A percentile compares a stretch with the other conserved stretches of the same genome.
Evolutionary conservation across 164 flowering plant genomes (phyloP).

Genomic region (Nymphaea colorata): DNA sequence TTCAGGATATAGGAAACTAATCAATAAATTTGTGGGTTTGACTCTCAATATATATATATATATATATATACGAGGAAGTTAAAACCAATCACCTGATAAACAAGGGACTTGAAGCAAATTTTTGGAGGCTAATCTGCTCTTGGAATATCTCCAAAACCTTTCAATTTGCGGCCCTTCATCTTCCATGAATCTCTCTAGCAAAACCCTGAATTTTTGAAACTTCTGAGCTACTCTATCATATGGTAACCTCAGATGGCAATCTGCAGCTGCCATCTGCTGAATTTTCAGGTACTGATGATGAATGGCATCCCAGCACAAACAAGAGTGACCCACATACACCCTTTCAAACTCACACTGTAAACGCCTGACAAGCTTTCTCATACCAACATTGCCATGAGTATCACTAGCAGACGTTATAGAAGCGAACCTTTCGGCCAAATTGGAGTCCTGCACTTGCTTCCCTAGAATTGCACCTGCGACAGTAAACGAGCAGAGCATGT

Average conservation of each 20-base stretch:
- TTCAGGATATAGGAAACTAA: neutral
- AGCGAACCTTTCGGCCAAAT: constrained; percentile 11
- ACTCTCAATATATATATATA: no score
- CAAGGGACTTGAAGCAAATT: constrained; percentile 48
- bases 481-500: neutral
- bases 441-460: constrained; percentile 13
- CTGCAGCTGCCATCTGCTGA: constrained; percentile 18
- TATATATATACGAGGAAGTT: no score
- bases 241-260: constrained; percentile 10
- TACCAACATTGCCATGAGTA: constrained; percentile 24
- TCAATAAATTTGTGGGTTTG: no score
- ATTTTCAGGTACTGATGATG: constrained; percentile 18
- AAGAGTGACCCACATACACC: constrained; percentile 49
- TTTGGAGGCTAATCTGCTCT: constrained; percentile 26
- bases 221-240: constrained; percentile 18
- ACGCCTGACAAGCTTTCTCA: constrained; percentile 29
- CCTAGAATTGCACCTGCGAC: constrained; percentile 22
- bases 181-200: constrained; percentile 49
- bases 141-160: constrained; percentile 28
- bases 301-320: constrained; percentile 52
- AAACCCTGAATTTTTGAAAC: constrained; percentile 43
- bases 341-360: constrained; percentile 43
- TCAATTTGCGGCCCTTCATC: constrained; percentile 25
- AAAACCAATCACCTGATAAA: constrained; percentile 18
- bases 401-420: constrained; percentile 27